A percentile compares a stretch with the other conserved stretches of the same genome.
phyloP scores from a whole-genome alignment of 2,329 filamentous ascomycete genomes.

The Colletotrichum noveboracense region DNA sequence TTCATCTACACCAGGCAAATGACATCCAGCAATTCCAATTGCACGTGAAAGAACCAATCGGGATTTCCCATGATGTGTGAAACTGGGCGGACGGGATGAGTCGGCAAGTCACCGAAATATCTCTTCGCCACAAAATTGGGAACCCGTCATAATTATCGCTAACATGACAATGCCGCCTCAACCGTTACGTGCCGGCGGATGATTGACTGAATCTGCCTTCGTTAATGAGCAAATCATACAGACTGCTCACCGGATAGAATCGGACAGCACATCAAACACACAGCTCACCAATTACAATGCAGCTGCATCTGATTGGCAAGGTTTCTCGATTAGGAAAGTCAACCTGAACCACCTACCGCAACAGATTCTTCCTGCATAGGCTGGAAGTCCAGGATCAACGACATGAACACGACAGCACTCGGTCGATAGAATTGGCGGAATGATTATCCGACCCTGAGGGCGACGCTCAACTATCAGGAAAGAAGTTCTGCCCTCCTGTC shows the following conservation, averaged over 20 bases:
- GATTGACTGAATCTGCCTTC: neutral
- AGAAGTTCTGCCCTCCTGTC: neutral
- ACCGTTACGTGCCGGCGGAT: neutral
- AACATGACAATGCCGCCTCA: neutral
- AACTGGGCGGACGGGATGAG: neutral
- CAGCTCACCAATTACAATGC: neutral
- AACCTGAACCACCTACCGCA: neutral
- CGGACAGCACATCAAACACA: neutral
- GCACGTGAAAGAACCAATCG: neutral
- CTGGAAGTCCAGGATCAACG: neutral
- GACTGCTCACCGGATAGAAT: neutral
- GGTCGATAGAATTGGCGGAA: neutral
- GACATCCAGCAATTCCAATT: neutral
- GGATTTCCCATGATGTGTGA: neutral
- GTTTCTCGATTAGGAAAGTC: neutral
- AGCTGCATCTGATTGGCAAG: neutral
- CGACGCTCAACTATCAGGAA: neutral
- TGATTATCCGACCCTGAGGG: neutral
- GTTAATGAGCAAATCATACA: neutral
- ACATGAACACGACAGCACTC: neutral
- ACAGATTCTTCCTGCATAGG: neutral
- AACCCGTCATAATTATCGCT: neutral
- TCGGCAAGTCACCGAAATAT: neutral
- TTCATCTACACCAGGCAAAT: neutral
- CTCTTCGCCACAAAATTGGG: neutral